Base-by-base conservation (phyloP, 1,284 basidiomycete species). In the Irpex rosettiformis region DNA sequence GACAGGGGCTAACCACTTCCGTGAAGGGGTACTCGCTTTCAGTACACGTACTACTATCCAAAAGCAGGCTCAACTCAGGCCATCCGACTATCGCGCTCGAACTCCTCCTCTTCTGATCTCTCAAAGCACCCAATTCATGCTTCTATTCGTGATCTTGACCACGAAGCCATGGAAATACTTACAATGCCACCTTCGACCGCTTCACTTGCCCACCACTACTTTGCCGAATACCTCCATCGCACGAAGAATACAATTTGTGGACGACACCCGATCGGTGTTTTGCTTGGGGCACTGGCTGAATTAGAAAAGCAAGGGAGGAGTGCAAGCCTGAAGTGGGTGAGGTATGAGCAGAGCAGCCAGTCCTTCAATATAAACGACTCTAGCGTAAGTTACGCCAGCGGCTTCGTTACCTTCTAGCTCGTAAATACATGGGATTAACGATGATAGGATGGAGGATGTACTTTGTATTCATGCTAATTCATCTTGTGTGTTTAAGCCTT, bases 171-270 rank as follows among this genome's bases (percentile, higher is more conserved):
- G 79, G 76, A 83, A 5, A 78, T 91, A 52, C 79, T 94, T 61
- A 82, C 82, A 1, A 66, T 88, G 30, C 80, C 87, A 56, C 85
- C 82, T 10, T 73, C 70, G 52, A 77, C 75, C 21, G 83, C 83
- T 0, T 67, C 71, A 7, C 71, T 75, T 54, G 84, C 81, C 3
- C 93, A 93, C 66, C 71, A 70, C 13, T 74, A 78, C 18, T 97
- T 96, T 71, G 77, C 84, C 1, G 74, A 78, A 4, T 98, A 99
- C 70, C 79, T 99, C 1, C 72, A 77, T 16, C 73, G 80, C 61
- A 98, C 96, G 18, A 85, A 89, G 77, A 99, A 99, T 74, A 99
- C 97, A 0, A 96, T 99, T 47, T 99, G 97, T 67, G 96, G 97
- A 0, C 79, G 95, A 54, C 94, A 98, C 69, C 95, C 97, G 0